These are phyloP conservation scores for Athelia psychrophila DNA, from an alignment of 1,284 basidiomycete genomes.

Conservation along the genomic window DNA sequence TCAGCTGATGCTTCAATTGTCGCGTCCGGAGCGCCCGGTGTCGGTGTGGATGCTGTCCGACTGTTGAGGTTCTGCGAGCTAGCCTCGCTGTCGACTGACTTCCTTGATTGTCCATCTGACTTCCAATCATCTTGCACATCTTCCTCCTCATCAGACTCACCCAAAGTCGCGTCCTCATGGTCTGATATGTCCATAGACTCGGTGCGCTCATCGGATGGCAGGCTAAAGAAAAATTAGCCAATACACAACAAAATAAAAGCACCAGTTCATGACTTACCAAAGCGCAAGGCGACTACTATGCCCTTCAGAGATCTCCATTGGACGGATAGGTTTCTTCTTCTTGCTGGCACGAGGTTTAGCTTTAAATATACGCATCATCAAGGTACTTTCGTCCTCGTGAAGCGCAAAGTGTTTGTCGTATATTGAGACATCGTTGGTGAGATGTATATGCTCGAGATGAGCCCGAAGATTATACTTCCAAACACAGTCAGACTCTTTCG, in stretches of 20 bases:
- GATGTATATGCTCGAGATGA: background rate
- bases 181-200: no score
- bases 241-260: background rate
- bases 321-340: background rate
- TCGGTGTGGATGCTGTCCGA: no score
- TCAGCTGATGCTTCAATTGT: no score
- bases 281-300: conserved; percentile 1
- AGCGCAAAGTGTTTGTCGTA: background rate
- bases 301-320: conserved; percentile 1
- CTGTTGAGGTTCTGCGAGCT: no score
- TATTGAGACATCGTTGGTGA: background rate
- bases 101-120: no score
- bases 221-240: background rate
- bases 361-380: background rate
- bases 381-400: background rate
- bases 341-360: background rate
- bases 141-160: background rate
- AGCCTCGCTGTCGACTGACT: no score
- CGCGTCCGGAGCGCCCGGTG: no score
- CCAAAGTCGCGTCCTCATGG: background rate
- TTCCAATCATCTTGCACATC: no score
- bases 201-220: no score
- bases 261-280: background rate
- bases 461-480: background rate
- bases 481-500: background rate